A percentile compares a stretch with the other conserved stretches of the same genome.
Evolutionary conservation across 768 basidiomycete species (phyloP).

Genomic region (Mycena amicta): DNA sequence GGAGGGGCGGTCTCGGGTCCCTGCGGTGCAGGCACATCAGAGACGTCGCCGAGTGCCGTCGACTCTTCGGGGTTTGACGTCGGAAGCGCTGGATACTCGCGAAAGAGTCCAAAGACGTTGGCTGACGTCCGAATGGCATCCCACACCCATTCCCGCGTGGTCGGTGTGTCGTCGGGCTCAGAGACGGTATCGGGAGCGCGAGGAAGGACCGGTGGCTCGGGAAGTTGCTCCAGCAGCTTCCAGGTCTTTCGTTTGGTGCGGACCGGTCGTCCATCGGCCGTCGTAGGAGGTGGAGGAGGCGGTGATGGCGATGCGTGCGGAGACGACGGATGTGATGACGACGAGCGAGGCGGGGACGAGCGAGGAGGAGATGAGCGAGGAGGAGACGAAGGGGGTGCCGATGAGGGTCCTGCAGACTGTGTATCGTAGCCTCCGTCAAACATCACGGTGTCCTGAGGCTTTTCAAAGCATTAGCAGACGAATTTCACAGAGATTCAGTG

Average conservation of each 20-base stretch:
- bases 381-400: neutral
- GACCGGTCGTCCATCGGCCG: neutral
- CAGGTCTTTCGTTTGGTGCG: slow-evolving; percentile 19
- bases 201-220: slow-evolving; percentile 3
- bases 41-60: slow-evolving; percentile 4
- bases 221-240: slow-evolving; percentile 23
- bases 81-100: slow-evolving; percentile 17
- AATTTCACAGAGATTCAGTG: too few species aligned
- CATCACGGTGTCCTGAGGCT: neutral
- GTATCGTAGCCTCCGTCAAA: neutral
- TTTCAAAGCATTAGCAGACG: too few species aligned
- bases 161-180: neutral
- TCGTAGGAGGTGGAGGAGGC: neutral
- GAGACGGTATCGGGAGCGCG: neutral
- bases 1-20: neutral
- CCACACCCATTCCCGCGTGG: neutral
- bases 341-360: neutral
- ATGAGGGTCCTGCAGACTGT: too few species aligned
- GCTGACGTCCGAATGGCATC: slow-evolving; percentile 8
- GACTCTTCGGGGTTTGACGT: slow-evolving; percentile 22
- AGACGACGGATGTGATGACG: neutral
- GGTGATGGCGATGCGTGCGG: neutral
- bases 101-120: slow-evolving; percentile 15
- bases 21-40: neutral
- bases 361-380: neutral